A percentile compares a stretch with the other conserved stretches of the same genome.
Evolutionary conservation across 331 rosid genomes (phyloP).

Genomic region (Telfairia occidentalis): DNA sequence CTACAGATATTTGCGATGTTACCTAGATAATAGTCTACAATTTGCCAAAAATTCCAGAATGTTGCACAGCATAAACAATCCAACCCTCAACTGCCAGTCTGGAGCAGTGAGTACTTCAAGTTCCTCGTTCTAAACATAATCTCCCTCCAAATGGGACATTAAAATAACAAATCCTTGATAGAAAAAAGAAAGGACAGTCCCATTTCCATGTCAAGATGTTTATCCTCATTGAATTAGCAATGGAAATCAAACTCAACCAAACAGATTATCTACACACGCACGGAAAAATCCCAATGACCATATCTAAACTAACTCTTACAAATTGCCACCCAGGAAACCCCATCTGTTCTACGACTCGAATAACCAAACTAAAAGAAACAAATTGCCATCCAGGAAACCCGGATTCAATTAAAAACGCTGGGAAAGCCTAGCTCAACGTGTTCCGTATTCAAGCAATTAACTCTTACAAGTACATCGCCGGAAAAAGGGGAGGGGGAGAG

Average conservation of each 20-base stretch:
- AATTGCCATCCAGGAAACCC: background rate
- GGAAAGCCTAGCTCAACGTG: background rate
- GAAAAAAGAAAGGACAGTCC: background rate
- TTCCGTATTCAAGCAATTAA: background rate
- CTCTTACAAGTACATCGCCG: background rate
- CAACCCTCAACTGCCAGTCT: background rate
- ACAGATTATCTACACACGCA: background rate
- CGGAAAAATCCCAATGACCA: background rate
- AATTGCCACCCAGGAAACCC: no score
- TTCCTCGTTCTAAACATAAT: background rate
- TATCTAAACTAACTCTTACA: no score
- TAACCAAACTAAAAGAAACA: background rate
- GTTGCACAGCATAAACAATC: background rate
- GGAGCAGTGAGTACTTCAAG: background rate
- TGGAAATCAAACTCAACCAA: background rate
- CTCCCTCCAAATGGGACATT: constrained; percentile 1
- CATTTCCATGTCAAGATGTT: background rate
- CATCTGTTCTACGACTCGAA: background rate
- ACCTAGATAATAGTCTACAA: background rate
- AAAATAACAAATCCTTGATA: background rate
- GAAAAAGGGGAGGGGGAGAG: background rate
- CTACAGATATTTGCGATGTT: background rate
- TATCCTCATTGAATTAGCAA: background rate
- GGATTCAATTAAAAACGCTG: background rate
- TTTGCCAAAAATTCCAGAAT: background rate